Base-by-base conservation (phyloP, 768 basidiomycete species). In the Pleurotus salmoneostramineus region DNA sequence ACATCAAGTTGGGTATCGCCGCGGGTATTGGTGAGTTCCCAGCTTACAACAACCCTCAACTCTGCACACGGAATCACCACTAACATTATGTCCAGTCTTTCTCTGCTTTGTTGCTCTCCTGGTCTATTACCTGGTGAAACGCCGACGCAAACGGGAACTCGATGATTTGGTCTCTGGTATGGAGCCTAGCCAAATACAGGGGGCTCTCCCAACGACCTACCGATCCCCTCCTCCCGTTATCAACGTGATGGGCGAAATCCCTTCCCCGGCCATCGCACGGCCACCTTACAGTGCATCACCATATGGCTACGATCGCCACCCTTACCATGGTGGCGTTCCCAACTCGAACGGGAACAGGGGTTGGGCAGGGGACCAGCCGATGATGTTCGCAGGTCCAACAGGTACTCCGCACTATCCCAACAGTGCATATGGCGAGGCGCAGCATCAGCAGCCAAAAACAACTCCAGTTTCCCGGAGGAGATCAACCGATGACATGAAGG, bases 321-420 rank as follows among this genome's bases (percentile, higher is more conserved):
- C 21, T 27, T n/a, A 40, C 37, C 10, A 40, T 54, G 37, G 52
- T 27, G 36, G 11, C 6, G 36, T 40, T 36, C 11, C 40, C 8
- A 10, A 8, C 8, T 11, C 6, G 6, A 11, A 10, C 15, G 44
- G 44, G 14, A 11, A 45, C 44, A 17, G 44, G 11, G 17, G 6
- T 6, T 45, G 12, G 15, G 12, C 44, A 6, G 44, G 14, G 43
- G 36, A 27, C 21, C 21, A 54, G 17, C 52, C 40, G 15, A 54
- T 54, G 52, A 42, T 54, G 52, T 54, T 54, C 27, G 52, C 52
- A 31, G 52, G 52, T 42, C 52, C 52, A 15, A 36, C 52, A 17
- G 52, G 52, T 4, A 54, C 52, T n/a, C 52, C 52, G 52, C 52
- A 54, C 27, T 54, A 54, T 42, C 52, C 52, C 27, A 40, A 43